Evolutionary conservation across 1,284 basidiomycete species (phyloP), one percentile per base, ranked within the genome.

Genomic region (Ganoderma boninense): DNA sequence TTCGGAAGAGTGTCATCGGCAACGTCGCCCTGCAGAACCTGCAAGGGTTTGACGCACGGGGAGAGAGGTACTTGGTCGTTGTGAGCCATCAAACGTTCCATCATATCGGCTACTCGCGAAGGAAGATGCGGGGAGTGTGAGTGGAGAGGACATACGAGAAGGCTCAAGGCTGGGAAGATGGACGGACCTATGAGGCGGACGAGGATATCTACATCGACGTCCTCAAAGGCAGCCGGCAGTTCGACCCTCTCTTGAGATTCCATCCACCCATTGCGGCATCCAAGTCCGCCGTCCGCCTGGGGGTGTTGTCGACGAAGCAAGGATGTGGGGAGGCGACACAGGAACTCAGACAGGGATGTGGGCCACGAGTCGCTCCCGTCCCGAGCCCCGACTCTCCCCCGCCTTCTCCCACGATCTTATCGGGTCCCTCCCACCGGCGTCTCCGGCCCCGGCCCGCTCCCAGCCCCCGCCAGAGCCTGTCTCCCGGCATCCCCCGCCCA

Each of bases 11-110:
- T 59, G 68, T 73, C 68, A 74, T 74, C 66, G 68, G 75, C 57
- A 72, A 73, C 62, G 66, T 65, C 77, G 75, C 65, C 65, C 74
- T 73, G 73, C 69, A 32, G 71, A 71, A 56, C 60, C 57, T 64
- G 73, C 69, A 71, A 66, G 70, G 70, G 73, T 54, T 57, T 66
- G 64, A 88, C 92, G 76, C 84, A 95, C 90, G 93, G 90, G 67
- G 90, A 88, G 73, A 96, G 85, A 72, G 94, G 94, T 81, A 98
- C 96, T 80, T 90, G 90, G 85, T 98, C 96, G 84, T 98, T 98
- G 87, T 97, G 95, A 71, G 88, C 86, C 82, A 97, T 96, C 75
- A 98, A 85, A 73, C 96, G 91, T 79, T 96, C 90, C 76, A 98
- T 90, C 96, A 98, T 98, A 81, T 97, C 94, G 74, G 95, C 95